phyloP scores from a whole-genome alignment of 139 green algal genomes.

The Coelastrella sp. region DNA sequence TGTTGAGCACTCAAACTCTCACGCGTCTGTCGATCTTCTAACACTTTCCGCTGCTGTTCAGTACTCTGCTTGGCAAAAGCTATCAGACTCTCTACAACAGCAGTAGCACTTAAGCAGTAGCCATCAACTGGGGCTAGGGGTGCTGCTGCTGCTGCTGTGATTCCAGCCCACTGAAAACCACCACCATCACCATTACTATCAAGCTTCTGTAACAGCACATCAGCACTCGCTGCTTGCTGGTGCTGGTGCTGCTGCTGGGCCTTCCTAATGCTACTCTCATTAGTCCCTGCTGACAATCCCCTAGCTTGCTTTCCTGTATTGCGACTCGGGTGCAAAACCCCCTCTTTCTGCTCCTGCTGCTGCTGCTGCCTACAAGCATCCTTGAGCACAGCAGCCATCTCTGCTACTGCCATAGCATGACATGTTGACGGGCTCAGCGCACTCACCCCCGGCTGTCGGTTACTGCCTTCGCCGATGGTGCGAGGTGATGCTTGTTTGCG shows the following conservation, averaged over 20 bases:
- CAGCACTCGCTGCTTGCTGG: too few relatives aligned
- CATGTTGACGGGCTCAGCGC: background rate
- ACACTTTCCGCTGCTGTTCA: background rate
- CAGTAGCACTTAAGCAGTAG: background rate
- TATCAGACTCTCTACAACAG: slow-evolving; percentile 18
- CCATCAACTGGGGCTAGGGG: background rate
- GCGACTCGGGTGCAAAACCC: too few relatives aligned
- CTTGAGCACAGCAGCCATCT: slow-evolving; percentile 10
- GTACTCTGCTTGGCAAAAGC: background rate
- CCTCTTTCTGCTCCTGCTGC: slow-evolving; percentile 1
- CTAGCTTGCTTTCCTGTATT: background rate
- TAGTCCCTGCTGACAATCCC: background rate
- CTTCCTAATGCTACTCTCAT: background rate
- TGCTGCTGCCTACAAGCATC: background rate
- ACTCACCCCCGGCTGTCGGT: background rate
- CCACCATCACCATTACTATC: too few relatives aligned
- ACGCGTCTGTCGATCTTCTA: background rate
- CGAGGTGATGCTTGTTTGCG: slow-evolving; percentile 48
- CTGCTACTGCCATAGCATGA: background rate
- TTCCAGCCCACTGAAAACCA: background rate
- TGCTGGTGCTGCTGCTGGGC: background rate
- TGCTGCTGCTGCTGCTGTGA: slow-evolving; percentile 4
- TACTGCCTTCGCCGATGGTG: background rate
- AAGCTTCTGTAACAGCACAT: too few relatives aligned
- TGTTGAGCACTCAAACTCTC: background rate